These are phyloP conservation scores for Aspergillus fumigatiaffinis DNA, from an alignment of 2,329 filamentous ascomycete species.

Conservation along the genomic window DNA sequence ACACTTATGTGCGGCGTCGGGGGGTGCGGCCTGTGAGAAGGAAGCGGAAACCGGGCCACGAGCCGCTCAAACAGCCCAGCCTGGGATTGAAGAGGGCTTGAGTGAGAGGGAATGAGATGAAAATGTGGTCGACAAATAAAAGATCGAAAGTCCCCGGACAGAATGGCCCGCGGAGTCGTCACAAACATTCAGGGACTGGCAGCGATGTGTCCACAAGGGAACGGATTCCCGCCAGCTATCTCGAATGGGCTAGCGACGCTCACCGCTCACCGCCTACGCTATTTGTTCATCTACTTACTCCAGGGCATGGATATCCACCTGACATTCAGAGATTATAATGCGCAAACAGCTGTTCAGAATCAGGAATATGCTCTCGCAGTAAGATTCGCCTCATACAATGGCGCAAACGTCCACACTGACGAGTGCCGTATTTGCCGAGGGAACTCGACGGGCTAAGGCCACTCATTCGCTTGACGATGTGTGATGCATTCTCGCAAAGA, in stretches of 20 bases:
- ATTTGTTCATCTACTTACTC: constrained; percentile 6
- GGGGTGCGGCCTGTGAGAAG: constrained; percentile 25
- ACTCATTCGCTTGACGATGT: not conserved
- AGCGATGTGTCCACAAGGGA: constrained; percentile 33
- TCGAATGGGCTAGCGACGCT: constrained; percentile 24
- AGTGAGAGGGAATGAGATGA: constrained; percentile 6
- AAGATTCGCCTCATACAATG: not conserved
- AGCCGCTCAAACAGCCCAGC: constrained; percentile 33
- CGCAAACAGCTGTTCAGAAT: not conserved
- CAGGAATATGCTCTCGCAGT: not conserved
- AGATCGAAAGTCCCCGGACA: constrained; percentile 15
- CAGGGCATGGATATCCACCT: not conserved
- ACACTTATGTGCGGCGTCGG: constrained; percentile 35
- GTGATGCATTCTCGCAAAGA: not conserved
- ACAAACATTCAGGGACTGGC: constrained; percentile 15
- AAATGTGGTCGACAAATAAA: not conserved
- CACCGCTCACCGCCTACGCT: constrained; percentile 21
- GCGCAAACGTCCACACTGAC: not conserved
- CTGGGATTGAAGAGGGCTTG: constrained; percentile 11
- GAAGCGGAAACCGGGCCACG: constrained; percentile 27
- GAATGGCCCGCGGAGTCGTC: constrained; percentile 15
- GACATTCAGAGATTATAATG: not conserved
- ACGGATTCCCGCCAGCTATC: constrained; percentile 31
- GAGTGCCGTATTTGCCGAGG: not conserved
- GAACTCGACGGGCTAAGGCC: not conserved